Base-by-base conservation (phyloP, 2,329 filamentous ascomycete genomes). In the Xenoacremonium recifei region DNA sequence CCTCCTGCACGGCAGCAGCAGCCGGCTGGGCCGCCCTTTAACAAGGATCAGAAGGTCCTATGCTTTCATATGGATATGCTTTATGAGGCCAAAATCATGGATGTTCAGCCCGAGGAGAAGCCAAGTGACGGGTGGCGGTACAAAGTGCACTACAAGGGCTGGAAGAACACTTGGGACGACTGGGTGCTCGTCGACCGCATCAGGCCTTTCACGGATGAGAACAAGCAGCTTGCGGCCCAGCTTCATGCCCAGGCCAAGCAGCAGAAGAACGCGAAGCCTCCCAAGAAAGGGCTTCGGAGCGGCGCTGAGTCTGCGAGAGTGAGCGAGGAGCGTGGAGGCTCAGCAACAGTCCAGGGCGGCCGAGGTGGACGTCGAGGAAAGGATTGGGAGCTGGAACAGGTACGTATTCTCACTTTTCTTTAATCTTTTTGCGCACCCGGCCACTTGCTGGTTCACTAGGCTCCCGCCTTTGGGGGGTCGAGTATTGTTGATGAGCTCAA, bases 161-260 rank as follows among this genome's bases (percentile, higher is more conserved):
- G 93, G 93, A 99, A 99, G 76, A 91, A 92, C 66, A 96, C 90
- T 77, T 99, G 93, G 93, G 93, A 99, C 71, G 93, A 99, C 71
- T 97, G 92, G 92, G 93, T 97, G 33, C 82, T 88, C 17, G 84
- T 90, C 67, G 92, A 97, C 65, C 88, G 93, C 53, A 85, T 99
- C 47, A 85, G 91, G 61, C 96, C 96, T 70, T 86, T 92, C 64
- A 96, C 85, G 38, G 89, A 95, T 42, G 93, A 97, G 69, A 96
- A 97, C 70, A 88, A 89, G 61, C 89, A 95, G 62, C 79, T 99
- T 27, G 90, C 92, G 17, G 74, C 75, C 41, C 84, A 87, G 64
- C 75, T 91, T 21, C 77, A 83, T 55, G 78, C 82, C 44, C 84
- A 89, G 64, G 76, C 82, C 68, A 83, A 82, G 55, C 70, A 71